Evolutionary conservation across 495 filamentous ascomycete species (phyloP).

Genomic region (Daldinia vernicosa): DNA sequence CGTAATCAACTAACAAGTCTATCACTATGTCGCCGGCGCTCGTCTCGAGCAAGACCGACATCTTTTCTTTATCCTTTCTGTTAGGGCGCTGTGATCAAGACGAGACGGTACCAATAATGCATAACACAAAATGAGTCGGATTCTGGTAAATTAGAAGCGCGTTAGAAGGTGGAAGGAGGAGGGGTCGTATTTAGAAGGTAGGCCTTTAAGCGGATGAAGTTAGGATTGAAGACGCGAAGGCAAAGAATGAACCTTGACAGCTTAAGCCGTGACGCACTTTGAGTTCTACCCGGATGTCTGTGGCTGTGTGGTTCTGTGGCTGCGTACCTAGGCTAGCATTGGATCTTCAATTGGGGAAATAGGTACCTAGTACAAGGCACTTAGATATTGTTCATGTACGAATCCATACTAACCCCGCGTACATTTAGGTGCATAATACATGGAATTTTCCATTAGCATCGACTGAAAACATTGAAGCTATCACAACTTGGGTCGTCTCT

Average conservation of each 20-base stretch:
- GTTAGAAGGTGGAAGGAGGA: background rate
- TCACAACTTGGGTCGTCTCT: background rate
- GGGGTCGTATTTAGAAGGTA: background rate
- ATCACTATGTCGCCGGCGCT: constrained; percentile 93
- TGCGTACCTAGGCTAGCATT: background rate
- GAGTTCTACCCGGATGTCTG: background rate
- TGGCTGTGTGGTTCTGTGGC: background rate
- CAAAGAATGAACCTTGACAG: background rate
- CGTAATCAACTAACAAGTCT: constrained; percentile 85
- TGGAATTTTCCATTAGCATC: too few species aligned
- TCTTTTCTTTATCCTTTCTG: constrained; percentile 37
- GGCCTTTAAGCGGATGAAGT: background rate
- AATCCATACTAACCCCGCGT: too few species aligned
- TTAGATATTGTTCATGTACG: background rate
- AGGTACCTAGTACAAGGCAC: background rate
- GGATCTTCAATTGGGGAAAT: background rate
- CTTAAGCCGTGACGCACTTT: background rate
- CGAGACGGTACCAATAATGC: background rate
- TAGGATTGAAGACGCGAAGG: background rate
- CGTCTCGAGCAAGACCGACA: constrained; percentile 87
- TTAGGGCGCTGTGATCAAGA: background rate
- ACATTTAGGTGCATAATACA: too few species aligned
- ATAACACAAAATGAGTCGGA: background rate
- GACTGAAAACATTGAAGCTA: background rate
- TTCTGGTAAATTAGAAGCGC: background rate